Evolutionary conservation across 2,329 filamentous ascomycete species (phyloP), one percentile per base, ranked within the genome.

Genomic region (Phialocephala subalpina): DNA sequence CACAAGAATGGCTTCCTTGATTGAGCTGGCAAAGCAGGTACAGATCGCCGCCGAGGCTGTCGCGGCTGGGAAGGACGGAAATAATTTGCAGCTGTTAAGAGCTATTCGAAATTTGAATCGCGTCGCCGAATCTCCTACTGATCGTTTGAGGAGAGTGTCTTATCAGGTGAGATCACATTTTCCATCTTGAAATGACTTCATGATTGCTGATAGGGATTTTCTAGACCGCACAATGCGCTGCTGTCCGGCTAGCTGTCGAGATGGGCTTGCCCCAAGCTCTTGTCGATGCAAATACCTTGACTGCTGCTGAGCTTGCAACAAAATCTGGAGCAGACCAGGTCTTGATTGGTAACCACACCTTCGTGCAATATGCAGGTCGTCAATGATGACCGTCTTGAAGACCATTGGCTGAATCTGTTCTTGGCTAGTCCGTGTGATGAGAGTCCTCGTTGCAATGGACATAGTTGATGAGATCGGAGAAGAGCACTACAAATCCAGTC

Each of bases 391-490:
- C 12, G 40, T 2, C 16, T 42, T 42, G 2, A n/a, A 49, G 20
- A 0, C 38, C n/a, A 52, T n/a, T 16, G 56, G 25, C 35, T 33
- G 42, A 36, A 11, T 1, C 18, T 52, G 18, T 8, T 20, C 5
- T 11, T 18, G 49, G 25, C 25, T 53, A 67, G 62, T 60, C 14
- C 67, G 67, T 3, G 36, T 69, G 20, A 66, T 69, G 64, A 62
- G 67, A 58, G 58, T 66, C 33, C 58, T 69, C 18, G 45, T 56
- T 3, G 64, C 55, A 25, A 62, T 65, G 40, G 57, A 58, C 3
- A 22, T 69, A 7, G 42, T 57, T 45, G 62, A 66, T n/a, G 64
- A 69, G 38, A 40, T 56, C n/a, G 64, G 60, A 3, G 66, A 64
- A 47, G 55, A 66, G 29, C 42, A 64, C n/a, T 68, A 65, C 59